phyloP scores from a whole-genome alignment of 805 yeast genomes.

The Lipomyces oligophaga region DNA sequence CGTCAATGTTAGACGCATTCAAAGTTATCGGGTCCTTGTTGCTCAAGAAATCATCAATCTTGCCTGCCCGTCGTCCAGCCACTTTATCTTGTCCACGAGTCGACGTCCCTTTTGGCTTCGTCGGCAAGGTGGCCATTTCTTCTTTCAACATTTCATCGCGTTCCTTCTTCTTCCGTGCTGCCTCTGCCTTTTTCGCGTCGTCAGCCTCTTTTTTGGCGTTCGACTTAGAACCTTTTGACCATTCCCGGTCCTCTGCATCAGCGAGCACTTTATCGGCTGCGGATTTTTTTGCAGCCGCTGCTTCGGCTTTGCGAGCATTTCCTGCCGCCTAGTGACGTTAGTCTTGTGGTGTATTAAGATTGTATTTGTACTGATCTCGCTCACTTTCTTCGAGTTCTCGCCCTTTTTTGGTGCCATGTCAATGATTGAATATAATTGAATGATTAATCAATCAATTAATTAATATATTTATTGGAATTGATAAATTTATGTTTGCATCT shows the following conservation, averaged over 20 bases:
- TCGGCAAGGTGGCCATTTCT: conserved; percentile 61
- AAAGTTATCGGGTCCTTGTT: conserved; percentile 42
- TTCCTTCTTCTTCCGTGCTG: conserved; percentile 74
- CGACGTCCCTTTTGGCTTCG: conserved; percentile 45
- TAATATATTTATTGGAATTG: too few species aligned
- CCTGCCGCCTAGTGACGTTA: conserved; percentile 29
- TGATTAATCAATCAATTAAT: too few species aligned
- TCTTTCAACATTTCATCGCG: conserved; percentile 62
- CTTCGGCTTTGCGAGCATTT: conserved; percentile 51
- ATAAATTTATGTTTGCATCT: too few species aligned
- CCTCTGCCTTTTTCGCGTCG: conserved; percentile 65
- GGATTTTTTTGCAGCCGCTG: conserved; percentile 54
- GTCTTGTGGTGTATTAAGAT: neutral
- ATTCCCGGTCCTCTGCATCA: conserved; percentile 56
- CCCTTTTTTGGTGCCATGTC: conserved; percentile 27
- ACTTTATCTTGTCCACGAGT: conserved; percentile 64
- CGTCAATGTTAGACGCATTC: conserved; percentile 71
- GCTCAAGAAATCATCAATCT: conserved; percentile 64
- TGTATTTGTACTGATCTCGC: neutral
- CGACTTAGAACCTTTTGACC: conserved; percentile 67
- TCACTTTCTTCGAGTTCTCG: conserved; percentile 30
- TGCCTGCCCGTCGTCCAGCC: conserved; percentile 56
- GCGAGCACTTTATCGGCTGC: conserved; percentile 48
- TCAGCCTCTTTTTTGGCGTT: conserved; percentile 67
- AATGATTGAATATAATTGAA: too few species aligned